Percentiles rank a stretch among this genome's conserved stretches.
These are phyloP conservation scores for Pseudogymnoascus sp. DNA, from an alignment of 2,329 filamentous ascomycete genomes.

Conservation along the genomic window DNA sequence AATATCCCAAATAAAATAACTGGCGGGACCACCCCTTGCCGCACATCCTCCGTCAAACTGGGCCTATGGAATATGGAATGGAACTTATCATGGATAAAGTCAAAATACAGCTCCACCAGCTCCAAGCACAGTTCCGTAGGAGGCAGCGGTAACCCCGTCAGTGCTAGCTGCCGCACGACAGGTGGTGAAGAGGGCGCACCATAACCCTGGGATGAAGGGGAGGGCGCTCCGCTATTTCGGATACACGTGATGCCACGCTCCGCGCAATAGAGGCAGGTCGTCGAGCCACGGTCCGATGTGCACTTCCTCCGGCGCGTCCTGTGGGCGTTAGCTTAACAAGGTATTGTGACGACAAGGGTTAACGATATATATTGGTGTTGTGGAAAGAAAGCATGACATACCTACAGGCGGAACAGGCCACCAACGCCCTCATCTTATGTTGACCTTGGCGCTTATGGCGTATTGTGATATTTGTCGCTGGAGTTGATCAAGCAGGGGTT, in stretches of 20 bases:
- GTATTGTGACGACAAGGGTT: not conserved
- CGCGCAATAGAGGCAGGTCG: not conserved
- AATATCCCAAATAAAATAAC: conserved; percentile 18
- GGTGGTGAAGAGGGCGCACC: not conserved
- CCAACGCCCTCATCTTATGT: not conserved
- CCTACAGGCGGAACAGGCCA: not conserved
- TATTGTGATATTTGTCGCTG: not conserved
- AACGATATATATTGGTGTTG: not conserved
- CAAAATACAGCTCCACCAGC: conserved; percentile 19
- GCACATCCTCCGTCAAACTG: conserved; percentile 15
- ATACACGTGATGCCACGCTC: not conserved
- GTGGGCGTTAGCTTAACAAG: not conserved
- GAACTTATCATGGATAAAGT: conserved; percentile 20
- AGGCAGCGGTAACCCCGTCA: not conserved
- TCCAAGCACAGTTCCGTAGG: conserved; percentile 13
- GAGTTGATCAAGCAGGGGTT: not conserved
- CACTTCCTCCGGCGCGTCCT: not conserved
- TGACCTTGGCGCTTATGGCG: not conserved
- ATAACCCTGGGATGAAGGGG: not conserved
- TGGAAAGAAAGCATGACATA: not conserved
- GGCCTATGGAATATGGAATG: conserved; percentile 20
- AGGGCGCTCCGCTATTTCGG: not conserved
- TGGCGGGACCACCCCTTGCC: conserved; percentile 11
- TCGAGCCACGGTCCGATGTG: not conserved
- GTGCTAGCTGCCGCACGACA: not conserved